A percentile compares a stretch with the other conserved stretches of the same genome.
phyloP scores from a whole-genome alignment of 1,139 yeast genomes.

The Kurtzmaniella quercitrusa region DNA sequence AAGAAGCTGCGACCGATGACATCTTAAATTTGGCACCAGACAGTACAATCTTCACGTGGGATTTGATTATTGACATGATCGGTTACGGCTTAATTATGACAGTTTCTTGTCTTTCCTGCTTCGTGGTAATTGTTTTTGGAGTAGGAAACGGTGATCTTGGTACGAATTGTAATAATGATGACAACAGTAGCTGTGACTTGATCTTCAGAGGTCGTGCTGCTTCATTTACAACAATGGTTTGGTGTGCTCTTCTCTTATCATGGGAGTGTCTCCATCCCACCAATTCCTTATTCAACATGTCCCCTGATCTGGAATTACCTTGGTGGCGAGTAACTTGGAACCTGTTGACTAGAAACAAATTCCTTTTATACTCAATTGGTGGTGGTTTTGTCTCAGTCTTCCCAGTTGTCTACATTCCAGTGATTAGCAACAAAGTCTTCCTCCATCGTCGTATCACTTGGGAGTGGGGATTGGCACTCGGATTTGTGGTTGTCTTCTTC shows the following conservation, averaged over 20 bases:
- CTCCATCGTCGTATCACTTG: slow-evolving; percentile 68
- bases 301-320: slow-evolving; percentile 60
- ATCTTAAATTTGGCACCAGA: slow-evolving; percentile 66
- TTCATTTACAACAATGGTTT: slow-evolving; percentile 80
- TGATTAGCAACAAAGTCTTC: slow-evolving; percentile 73
- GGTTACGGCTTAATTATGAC: slow-evolving; percentile 77
- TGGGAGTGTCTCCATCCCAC: slow-evolving; percentile 86
- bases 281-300: slow-evolving; percentile 70
- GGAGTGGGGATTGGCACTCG: slow-evolving; percentile 82
- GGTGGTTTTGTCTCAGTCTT: slow-evolving; percentile 69
- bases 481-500: slow-evolving; percentile 56
- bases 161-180: slow-evolving; percentile 46
- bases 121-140: slow-evolving; percentile 63
- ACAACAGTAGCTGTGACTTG: slow-evolving; percentile 37
- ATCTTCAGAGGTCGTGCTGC: slow-evolving; percentile 80
- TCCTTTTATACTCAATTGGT: slow-evolving; percentile 78
- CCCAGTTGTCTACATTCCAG: slow-evolving; percentile 86
- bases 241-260: slow-evolving; percentile 82
- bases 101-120: slow-evolving; percentile 62
- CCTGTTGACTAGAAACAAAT: slow-evolving; percentile 72
- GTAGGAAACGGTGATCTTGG: slow-evolving; percentile 71
- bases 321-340: slow-evolving; percentile 47
- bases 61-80: slow-evolving; percentile 68
- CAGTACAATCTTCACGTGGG: slow-evolving; percentile 63
- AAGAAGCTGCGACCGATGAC: slow-evolving; percentile 64